phyloP scores from a whole-genome alignment of 768 basidiomycete genomes.

The Lenzites betulinus region DNA sequence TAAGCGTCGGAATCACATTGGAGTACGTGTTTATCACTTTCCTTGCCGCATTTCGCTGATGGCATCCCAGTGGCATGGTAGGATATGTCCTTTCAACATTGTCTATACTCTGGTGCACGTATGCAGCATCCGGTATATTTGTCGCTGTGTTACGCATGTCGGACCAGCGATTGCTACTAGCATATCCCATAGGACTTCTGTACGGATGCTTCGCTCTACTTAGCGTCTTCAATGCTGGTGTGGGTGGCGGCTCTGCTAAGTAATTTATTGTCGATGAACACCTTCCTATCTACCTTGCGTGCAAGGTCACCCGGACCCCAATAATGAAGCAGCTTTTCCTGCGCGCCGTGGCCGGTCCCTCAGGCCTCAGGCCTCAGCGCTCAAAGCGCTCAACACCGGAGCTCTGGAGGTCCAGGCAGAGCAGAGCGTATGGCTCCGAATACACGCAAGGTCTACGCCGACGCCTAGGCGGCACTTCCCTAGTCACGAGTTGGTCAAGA shows the following conservation, averaged over 20 bases:
- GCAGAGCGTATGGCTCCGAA: no score
- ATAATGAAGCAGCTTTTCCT: no score
- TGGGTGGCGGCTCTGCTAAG: conserved; percentile 28
- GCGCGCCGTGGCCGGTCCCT: no score
- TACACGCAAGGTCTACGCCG: no score
- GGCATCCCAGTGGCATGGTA: conserved; percentile 61
- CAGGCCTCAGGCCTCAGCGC: no score
- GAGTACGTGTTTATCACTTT: conserved; percentile 61
- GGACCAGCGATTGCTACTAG: conserved; percentile 91
- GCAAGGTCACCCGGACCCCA: no score
- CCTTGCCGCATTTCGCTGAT: background rate
- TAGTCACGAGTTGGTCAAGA: no score
- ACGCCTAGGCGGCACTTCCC: no score
- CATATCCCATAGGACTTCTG: conserved; percentile 92
- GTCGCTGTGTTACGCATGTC: conserved; percentile 95
- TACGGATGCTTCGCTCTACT: conserved; percentile 94
- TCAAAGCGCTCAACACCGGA: no score
- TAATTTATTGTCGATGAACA: conserved; percentile 7
- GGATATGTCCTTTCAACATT: conserved; percentile 83
- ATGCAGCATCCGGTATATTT: conserved; percentile 94
- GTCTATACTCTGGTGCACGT: conserved; percentile 95
- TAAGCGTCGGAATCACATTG: conserved; percentile 84
- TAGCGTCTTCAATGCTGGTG: conserved; percentile 79
- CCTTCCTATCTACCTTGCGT: background rate
- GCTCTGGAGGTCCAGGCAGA: no score